Evolutionary conservation across 2,329 filamentous ascomycete genomes (phyloP).

Genomic region (Colletotrichum filicis): DNA sequence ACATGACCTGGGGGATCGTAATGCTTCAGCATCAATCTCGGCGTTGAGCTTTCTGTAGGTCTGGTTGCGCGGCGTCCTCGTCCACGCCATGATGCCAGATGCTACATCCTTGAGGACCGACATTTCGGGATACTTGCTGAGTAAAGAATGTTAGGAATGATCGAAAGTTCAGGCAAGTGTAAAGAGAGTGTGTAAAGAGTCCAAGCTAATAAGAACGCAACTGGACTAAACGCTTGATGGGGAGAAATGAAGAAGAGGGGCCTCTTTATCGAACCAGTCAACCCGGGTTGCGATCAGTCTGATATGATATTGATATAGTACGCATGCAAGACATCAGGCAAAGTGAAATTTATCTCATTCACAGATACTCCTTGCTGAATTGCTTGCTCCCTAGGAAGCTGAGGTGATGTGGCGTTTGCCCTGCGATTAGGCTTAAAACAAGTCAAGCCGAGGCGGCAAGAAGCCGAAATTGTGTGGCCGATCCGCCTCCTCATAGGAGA

Average conservation of each 20-base stretch:
- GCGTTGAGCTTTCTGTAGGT: slow-evolving; percentile 11
- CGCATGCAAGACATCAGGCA: not conserved
- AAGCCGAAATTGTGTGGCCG: not conserved
- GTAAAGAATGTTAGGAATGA: not conserved
- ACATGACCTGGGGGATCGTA: not conserved
- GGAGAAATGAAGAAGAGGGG: not conserved
- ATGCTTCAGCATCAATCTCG: slow-evolving; percentile 1
- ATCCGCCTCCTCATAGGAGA: not conserved
- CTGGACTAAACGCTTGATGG: accelerated
- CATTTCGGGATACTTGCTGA: not conserved
- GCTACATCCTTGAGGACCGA: not conserved
- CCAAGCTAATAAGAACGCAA: too few species aligned
- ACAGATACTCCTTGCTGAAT: not conserved
- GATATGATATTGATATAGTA: not conserved
- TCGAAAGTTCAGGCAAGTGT: not conserved
- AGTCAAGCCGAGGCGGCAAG: not conserved
- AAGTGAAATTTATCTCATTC: not conserved
- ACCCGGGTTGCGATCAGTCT: too few species aligned
- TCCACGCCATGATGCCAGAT: not conserved
- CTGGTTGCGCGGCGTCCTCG: not conserved
- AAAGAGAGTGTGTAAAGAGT: not conserved
- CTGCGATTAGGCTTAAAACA: slow-evolving; percentile 9
- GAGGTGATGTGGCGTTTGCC: not conserved
- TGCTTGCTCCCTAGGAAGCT: not conserved
- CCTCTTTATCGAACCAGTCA: not conserved